Evolutionary conservation across 2,329 filamentous ascomycete genomes (phyloP), one percentile per base, ranked within the genome.

Genomic region (Sphaerulina musiva): DNA sequence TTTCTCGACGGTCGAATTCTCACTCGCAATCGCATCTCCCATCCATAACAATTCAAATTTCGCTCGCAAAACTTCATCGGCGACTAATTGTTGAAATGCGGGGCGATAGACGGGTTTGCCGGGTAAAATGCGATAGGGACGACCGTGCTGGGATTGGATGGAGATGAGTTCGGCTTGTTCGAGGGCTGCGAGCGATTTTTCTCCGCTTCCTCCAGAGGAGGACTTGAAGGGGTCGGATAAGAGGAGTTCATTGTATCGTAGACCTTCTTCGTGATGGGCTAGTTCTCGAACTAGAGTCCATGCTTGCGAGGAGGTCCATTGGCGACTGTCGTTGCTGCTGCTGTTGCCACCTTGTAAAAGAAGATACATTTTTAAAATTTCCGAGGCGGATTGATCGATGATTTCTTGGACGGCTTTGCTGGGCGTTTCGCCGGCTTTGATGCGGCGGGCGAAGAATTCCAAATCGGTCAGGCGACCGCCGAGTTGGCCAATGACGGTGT

Each of bases 381-480:
- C 93, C 0, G 87, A 88, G 0, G 90, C 87, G 14, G 86, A 87
- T 67, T 95, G 89, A 51, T 89, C 84, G 51, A 95, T 86, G 58
- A 98, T 97, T 60, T 95, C 90, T 20, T 83, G 77, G 2, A 96
- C 85, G 2, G 93, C 93, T 62, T 86, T 79, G 59, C 79, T 80
- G 0, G 93, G 93, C 2, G 80, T 86, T 69, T 96, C 90, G 12
- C 93, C 92, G 0, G 86, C 83, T 72, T 89, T 89, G 63, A 98
- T 86, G 14, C 93, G 81, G 36, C 92, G 83, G n/a, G 91, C 87
- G 42, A 98, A 82, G 66, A 93, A 95, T 68, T 97, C 92, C 17
- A 98, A 83, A 66, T 98, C 93, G 0, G 90, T 95, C n/a, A 98
- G 79, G 3, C 93, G 87, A 1, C 93, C 93, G 20, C 93, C 93